phyloP scores from a whole-genome alignment of 2,329 filamentous ascomycete species.

The Curvularia sp. region DNA sequence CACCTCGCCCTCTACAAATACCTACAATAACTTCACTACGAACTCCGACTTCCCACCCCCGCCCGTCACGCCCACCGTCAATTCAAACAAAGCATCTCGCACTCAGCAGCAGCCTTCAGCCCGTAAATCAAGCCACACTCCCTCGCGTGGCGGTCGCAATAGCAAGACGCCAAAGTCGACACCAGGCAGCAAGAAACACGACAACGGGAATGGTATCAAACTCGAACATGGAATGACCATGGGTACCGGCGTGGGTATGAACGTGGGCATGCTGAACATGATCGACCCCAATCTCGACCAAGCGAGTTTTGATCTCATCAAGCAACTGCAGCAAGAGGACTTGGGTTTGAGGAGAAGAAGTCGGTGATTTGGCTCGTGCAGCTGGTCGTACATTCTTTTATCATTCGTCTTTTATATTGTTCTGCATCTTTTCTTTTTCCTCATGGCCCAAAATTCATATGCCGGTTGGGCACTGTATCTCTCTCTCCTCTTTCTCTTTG shows the following conservation, averaged over 20 bases:
- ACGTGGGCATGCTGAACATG: constrained; percentile 28
- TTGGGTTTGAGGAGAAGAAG: constrained; percentile 40
- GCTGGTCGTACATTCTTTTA: background rate
- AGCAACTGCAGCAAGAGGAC: constrained; percentile 43
- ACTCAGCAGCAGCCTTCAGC: constrained; percentile 22
- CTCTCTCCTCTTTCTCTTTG: too few species aligned
- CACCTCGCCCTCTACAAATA: constrained; percentile 25
- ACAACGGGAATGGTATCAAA: constrained; percentile 39
- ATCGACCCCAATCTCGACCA: constrained; percentile 37
- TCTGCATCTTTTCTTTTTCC: background rate
- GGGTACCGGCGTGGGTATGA: constrained; percentile 23
- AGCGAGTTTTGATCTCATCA: constrained; percentile 35
- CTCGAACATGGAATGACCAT: constrained; percentile 28
- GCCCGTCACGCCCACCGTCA: constrained; percentile 21
- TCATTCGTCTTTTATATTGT: background rate
- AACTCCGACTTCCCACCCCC: constrained; percentile 35
- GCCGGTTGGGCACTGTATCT: background rate
- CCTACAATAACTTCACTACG: constrained; percentile 33
- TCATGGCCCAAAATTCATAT: background rate
- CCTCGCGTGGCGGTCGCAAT: constrained; percentile 25
- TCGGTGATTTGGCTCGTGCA: constrained; percentile 19
- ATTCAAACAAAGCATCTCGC: constrained; percentile 10
- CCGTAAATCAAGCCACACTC: constrained; percentile 35
- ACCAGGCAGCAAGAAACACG: constrained; percentile 22
- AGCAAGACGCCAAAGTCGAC: constrained; percentile 43